These are phyloP conservation scores for Murraya koenigii DNA, from an alignment of 345 rosid genomes.

Conservation along the genomic window DNA sequence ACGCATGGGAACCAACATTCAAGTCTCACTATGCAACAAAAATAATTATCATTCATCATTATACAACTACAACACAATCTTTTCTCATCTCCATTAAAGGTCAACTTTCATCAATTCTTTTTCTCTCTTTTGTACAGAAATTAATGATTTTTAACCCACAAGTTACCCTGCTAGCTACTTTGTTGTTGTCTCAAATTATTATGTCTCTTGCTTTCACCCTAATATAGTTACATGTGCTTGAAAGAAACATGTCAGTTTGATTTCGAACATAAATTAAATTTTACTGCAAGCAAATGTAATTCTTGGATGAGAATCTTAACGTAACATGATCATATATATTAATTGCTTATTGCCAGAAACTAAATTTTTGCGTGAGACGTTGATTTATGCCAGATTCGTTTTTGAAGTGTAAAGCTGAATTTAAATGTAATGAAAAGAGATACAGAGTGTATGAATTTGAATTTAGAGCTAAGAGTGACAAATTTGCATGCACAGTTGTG, in stretches of 20 bases:
- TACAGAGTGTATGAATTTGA: constrained; percentile 1
- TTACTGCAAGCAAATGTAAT: too few relatives aligned
- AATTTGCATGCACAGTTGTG: constrained; percentile 5
- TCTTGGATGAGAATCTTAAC: too few relatives aligned
- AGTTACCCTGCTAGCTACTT: constrained; percentile 4
- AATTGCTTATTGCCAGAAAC: too few relatives aligned
- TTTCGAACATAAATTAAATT: too few relatives aligned
- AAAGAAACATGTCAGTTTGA: too few relatives aligned
- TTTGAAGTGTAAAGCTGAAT: not conserved
- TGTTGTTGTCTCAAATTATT: constrained; percentile 22
- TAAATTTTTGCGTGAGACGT: not conserved
- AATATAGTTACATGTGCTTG: not conserved
- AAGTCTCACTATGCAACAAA: constrained; percentile 14
- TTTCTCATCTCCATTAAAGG: constrained; percentile 20
- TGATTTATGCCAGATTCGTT: not conserved
- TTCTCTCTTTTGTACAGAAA: not conserved
- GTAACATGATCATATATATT: too few relatives aligned
- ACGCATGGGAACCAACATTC: constrained; percentile 34
- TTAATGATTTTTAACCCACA: too few relatives aligned
- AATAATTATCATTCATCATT: constrained; percentile 25
- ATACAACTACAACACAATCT: constrained; percentile 2
- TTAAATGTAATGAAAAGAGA: not conserved
- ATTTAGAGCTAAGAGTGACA: not conserved
- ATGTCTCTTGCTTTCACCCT: constrained; percentile 21
- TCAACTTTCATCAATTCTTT: constrained; percentile 21